Evolutionary conservation across 192 early-diverging fungal species (phyloP), one percentile per base, ranked within the genome.

Genomic region (Chytriomyces sp.): DNA sequence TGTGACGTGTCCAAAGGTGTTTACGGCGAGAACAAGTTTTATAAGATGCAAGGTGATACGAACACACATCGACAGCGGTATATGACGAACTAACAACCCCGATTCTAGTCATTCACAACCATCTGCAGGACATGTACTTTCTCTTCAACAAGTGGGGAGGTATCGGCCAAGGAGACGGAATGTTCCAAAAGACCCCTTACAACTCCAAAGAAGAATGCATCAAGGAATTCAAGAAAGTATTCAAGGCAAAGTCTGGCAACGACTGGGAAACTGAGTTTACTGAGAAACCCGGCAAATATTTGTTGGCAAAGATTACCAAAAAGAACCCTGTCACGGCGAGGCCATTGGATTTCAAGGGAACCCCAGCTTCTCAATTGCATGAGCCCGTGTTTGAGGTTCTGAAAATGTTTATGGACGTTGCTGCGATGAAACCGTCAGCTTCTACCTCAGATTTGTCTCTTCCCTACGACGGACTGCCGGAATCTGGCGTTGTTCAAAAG

Each of bases 1-100:
- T 78, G 80, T 4, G 88, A 89, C 61, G 78, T 86, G 8, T 61
- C 75, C 18, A 47, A 68, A 8, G 81, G 82, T 24, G 20, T 53
- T 10, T 82, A 79, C 48, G 81, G 77, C 3, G 61, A 68, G 24
- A 86, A 83, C 43, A 72, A 85, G 79, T 89, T 89, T 61, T 89
- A 89, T 77, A 89, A 89, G 57, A 82, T 89, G 85, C 85, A 84
- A 74, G 69, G 73, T 75, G 43, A 62, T 16, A 16, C 35, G 3
- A 28, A 50, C 9, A 46, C 20, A 35, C 28, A 35, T 35, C 28
- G 28, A 35, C 2, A 35, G 28, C 28, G 2, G 28, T 35, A 35
- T 35, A 35, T 35, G 28, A 35, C 28, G 28, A 57, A 57, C 53
- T 57, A 20, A 18, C 53, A 57, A 24, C 35, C 11, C 0, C 26